Evolutionary conservation across 1,284 basidiomycete genomes (phyloP), one percentile per base, ranked within the genome.

Genomic region (Melampsora americana): DNA sequence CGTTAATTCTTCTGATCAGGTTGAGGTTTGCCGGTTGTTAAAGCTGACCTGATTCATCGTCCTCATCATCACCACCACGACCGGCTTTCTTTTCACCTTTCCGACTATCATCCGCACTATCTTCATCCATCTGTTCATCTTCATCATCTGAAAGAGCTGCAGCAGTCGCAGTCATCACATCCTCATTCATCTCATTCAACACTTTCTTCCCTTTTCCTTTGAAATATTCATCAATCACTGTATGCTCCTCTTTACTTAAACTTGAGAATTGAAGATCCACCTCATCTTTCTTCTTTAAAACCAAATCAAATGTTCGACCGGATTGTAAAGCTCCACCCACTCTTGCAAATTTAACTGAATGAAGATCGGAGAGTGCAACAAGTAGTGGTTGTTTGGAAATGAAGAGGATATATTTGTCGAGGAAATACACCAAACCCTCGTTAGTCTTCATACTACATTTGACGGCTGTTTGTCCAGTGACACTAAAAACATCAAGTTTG

Each of bases 361-460:
- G 90, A 77, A 98, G 91, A 81, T 98, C 93, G 75, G 89, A 88
- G 79, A 96, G 90, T 79, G 96, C 92, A 80, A 98, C 88, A 80
- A 97, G 90, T 50, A 90, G 90, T 0, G 96, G 95, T 81, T 94
- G 91, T 84, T 98, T 99, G 77, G 95, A 94, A 73, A 99, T 94
- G 85, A 98, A 99, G 84, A 99, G 92, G 67, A 99, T 87, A 82
- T 92, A 93, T 87, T 97, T 97, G 83, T 99, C 96, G 78, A 99
- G 89, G 85, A 98, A 89, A 87, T 97, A 99, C 32, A 99, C 88
- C 83, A 97, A 93, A 78, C 96, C 96, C 83, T 97, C 95, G 18
- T 92, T 88, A 60, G 96, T 96, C 85, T 99, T 99, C 81, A 99
- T 87, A 84, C 98, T 98, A 80, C 93, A 95, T 85, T 98, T 98